These are phyloP conservation scores for Erodium texanum DNA, from an alignment of 441 rosid species.

Conservation along the genomic window DNA sequence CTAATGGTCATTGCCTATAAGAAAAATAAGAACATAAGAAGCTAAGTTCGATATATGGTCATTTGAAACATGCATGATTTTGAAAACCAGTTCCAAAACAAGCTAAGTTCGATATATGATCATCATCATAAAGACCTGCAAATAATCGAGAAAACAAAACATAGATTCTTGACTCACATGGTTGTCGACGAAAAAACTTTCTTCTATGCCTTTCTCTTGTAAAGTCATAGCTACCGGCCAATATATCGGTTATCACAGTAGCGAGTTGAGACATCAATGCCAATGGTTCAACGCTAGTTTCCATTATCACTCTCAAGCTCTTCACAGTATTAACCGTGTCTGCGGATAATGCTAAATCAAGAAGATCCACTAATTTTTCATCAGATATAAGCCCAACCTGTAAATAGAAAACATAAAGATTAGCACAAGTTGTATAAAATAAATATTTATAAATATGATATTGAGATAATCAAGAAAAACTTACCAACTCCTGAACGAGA, in stretches of 20 bases:
- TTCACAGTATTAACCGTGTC: conserved; percentile 90
- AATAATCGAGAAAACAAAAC: conserved; percentile 6
- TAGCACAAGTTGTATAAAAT: neutral
- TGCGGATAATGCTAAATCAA: conserved; percentile 95
- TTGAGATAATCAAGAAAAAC: conserved; percentile 12
- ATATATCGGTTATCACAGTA: conserved; percentile 86
- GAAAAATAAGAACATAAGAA: neutral
- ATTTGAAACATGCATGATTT: no score
- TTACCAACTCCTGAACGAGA: conserved; percentile 90
- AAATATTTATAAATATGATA: neutral
- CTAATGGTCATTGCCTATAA: no score
- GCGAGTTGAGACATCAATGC: conserved; percentile 99
- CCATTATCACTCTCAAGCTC: conserved; percentile 86
- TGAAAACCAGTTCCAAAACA: no score
- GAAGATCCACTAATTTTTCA: conserved; percentile 96
- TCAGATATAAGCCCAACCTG: conserved; percentile 97
- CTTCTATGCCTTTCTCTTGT: conserved; percentile 60
- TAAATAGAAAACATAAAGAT: conserved; percentile 4
- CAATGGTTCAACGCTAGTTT: conserved; percentile 87
- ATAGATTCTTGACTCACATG: conserved; percentile 49
- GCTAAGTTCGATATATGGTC: conserved; percentile 4
- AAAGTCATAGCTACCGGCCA: conserved; percentile 89
- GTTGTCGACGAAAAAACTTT: conserved; percentile 70
- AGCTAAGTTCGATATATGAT: no score
- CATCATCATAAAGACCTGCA: neutral